Percentiles rank a stretch among this genome's conserved stretches.
Evolutionary conservation across 1,284 basidiomycete genomes (phyloP).

Genomic region (Phlebopus sp.): DNA sequence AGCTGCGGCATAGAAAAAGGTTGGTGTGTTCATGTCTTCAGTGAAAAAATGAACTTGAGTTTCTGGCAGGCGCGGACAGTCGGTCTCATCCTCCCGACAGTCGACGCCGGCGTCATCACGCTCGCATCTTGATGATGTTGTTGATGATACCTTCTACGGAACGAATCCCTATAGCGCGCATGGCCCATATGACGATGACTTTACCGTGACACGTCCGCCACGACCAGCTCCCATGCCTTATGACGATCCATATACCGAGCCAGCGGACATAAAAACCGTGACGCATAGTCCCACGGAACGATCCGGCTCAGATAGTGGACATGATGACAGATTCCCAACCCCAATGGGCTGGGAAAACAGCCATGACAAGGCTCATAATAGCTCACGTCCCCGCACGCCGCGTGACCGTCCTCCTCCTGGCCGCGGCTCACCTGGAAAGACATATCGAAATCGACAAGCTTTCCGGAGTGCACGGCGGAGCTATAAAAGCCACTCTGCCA

Average conservation of each 20-base stretch:
- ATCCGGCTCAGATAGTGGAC: neutral
- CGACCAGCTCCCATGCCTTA: slow-evolving; percentile 67
- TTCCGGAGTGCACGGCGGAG: slow-evolving; percentile 18
- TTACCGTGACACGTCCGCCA: slow-evolving; percentile 43
- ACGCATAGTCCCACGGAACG: neutral
- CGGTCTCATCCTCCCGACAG: slow-evolving; percentile 50
- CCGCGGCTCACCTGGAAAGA: slow-evolving; percentile 25
- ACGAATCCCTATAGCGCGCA: slow-evolving; percentile 61
- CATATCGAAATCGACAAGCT: slow-evolving; percentile 14
- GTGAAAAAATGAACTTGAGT: slow-evolving; percentile 6
- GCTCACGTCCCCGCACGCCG: neutral
- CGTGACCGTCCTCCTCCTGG: slow-evolving; percentile 38
- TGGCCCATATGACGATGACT: slow-evolving; percentile 65
- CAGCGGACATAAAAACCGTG: slow-evolving; percentile 27
- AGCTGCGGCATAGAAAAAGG: slow-evolving; percentile 54
- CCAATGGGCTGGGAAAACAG: slow-evolving; percentile 29
- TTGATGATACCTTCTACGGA: slow-evolving; percentile 42
- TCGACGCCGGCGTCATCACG: slow-evolving; percentile 53
- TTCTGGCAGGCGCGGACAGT: slow-evolving; percentile 48
- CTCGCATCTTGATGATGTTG: slow-evolving; percentile 53
- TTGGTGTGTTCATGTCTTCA: slow-evolving; percentile 28
- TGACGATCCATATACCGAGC: slow-evolving; percentile 73
- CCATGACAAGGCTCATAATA: slow-evolving; percentile 18
- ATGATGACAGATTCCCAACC: too few species aligned
- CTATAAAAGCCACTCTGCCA: slow-evolving; percentile 6